Percentiles rank a stretch among this genome's conserved stretches.
Evolutionary conservation across 108 stramenopile species (phyloP).

Genomic region (Poteriospumella lacustris): DNA sequence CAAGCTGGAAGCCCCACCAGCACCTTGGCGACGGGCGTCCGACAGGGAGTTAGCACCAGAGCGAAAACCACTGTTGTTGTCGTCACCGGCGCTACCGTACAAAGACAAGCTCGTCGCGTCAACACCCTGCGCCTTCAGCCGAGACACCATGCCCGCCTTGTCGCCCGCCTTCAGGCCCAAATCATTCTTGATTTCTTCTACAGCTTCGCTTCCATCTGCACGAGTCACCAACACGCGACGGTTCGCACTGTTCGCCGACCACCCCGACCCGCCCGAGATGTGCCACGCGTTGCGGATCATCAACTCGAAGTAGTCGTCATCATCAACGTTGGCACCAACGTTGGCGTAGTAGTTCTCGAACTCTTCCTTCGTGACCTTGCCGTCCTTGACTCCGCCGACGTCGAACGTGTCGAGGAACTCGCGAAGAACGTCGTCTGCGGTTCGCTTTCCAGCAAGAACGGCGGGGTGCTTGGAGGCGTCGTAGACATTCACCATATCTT

Average conservation of each 20-base stretch:
- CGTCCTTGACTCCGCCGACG: conserved; percentile 29
- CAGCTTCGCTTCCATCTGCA: conserved; percentile 12
- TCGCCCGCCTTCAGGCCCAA: conserved; percentile 7
- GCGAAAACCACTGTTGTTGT: background rate
- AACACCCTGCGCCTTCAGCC: conserved; percentile 14
- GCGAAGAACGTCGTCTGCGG: conserved; percentile 16
- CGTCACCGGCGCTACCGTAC: background rate
- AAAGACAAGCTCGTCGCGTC: background rate
- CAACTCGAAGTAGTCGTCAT: conserved; percentile 32
- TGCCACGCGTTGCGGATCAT: conserved; percentile 32
- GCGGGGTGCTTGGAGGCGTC: conserved; percentile 19
- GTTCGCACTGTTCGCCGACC: conserved; percentile 18
- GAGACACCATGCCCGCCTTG: background rate
- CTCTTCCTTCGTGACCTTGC: conserved; percentile 10
- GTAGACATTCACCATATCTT: conserved; percentile 20
- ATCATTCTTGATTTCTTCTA: conserved; percentile 31
- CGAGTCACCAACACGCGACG: conserved; percentile 20
- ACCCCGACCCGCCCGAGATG: conserved; percentile 6
- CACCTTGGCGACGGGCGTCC: no score
- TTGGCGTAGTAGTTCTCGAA: conserved; percentile 27
- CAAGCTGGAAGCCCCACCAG: background rate
- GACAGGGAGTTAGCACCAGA: background rate
- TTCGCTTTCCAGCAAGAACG: conserved; percentile 13
- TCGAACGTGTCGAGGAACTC: conserved; percentile 28
- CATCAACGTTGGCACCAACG: conserved; percentile 13